Percentiles rank a stretch among this genome's conserved stretches.
phyloP scores from a whole-genome alignment of 148 eudicot species.

The Rhododendron kiyosumense region DNA sequence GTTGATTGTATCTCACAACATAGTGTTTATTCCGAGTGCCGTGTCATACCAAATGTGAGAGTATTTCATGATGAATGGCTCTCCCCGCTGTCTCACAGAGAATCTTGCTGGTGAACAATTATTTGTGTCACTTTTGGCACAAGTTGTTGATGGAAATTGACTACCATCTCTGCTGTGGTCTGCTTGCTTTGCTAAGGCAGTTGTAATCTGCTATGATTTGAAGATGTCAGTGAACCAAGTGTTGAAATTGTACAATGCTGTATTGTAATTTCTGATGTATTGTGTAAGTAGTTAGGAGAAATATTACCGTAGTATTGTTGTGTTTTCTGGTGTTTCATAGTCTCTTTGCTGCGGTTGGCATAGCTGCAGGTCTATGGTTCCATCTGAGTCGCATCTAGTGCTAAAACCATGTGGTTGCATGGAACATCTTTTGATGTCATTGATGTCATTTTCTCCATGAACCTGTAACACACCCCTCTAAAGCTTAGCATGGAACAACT shows the following conservation, averaged over 20 bases:
- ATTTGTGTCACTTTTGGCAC: neutral
- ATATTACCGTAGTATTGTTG: neutral
- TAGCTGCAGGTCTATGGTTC: slow-evolving; percentile 38
- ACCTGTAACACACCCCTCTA: no score
- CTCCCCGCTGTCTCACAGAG: neutral
- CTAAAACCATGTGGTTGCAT: slow-evolving; percentile 15
- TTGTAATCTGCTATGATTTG: slow-evolving; percentile 38
- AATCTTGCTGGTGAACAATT: neutral
- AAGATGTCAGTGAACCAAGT: slow-evolving; percentile 1
- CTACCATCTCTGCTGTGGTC: neutral
- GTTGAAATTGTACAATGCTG: neutral
- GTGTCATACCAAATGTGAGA: neutral
- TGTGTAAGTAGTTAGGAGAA: neutral
- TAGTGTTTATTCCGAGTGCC: neutral
- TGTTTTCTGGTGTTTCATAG: slow-evolving; percentile 5
- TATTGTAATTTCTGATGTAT: neutral
- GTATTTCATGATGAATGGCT: neutral
- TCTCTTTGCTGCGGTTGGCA: slow-evolving; percentile 38
- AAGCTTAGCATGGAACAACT: no score
- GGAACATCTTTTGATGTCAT: slow-evolving; percentile 12
- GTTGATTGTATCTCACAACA: neutral
- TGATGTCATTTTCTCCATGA: slow-evolving; percentile 12
- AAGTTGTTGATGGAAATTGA: neutral
- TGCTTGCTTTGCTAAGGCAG: slow-evolving; percentile 20
- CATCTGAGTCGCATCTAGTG: slow-evolving; percentile 19